A percentile compares a stretch with the other conserved stretches of the same genome.
Evolutionary conservation across 2,329 filamentous ascomycete genomes (phyloP).

Genomic region (Phialophora expanda): DNA sequence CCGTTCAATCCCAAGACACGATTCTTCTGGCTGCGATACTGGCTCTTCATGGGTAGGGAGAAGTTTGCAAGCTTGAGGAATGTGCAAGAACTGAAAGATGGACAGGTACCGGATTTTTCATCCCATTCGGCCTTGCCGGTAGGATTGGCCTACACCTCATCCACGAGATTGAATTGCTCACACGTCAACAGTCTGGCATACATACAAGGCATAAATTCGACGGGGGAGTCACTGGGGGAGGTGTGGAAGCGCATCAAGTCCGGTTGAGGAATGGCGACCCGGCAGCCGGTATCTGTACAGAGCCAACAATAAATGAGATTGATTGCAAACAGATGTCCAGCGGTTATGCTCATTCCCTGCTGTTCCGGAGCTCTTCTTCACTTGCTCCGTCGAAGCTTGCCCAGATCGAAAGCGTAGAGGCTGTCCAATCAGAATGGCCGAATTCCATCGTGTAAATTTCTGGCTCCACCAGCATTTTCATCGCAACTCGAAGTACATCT

Average conservation of each 20-base stretch:
- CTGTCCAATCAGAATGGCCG: slow-evolving; percentile 25
- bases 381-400: slow-evolving; percentile 7
- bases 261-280: slow-evolving; percentile 28
- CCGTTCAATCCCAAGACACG: slow-evolving; percentile 95
- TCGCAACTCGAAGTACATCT: background rate
- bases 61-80: slow-evolving; percentile 52
- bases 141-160: slow-evolving; percentile 45
- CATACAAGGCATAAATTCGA: slow-evolving; percentile 62
- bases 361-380: background rate
- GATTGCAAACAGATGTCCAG: slow-evolving; percentile 14
- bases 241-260: slow-evolving; percentile 12
- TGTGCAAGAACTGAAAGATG: slow-evolving; percentile 22
- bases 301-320: slow-evolving; percentile 27
- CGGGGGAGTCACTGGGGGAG: slow-evolving; percentile 13
- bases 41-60: slow-evolving; percentile 66
- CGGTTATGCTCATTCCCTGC: background rate
- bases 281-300: slow-evolving; percentile 32
- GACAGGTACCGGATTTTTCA: slow-evolving; percentile 62
- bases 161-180: slow-evolving; percentile 34
- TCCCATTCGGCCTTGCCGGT: slow-evolving; percentile 69
- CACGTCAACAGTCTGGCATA: slow-evolving; percentile 65
- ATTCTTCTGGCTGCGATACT: slow-evolving; percentile 83
- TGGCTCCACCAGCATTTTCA: slow-evolving; percentile 9
- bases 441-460: slow-evolving; percentile 26
- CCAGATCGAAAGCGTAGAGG: background rate